Evolutionary conservation across 495 filamentous ascomycete species (phyloP), one percentile per base, ranked within the genome.

Genomic region (Daldinia bambusicola): DNA sequence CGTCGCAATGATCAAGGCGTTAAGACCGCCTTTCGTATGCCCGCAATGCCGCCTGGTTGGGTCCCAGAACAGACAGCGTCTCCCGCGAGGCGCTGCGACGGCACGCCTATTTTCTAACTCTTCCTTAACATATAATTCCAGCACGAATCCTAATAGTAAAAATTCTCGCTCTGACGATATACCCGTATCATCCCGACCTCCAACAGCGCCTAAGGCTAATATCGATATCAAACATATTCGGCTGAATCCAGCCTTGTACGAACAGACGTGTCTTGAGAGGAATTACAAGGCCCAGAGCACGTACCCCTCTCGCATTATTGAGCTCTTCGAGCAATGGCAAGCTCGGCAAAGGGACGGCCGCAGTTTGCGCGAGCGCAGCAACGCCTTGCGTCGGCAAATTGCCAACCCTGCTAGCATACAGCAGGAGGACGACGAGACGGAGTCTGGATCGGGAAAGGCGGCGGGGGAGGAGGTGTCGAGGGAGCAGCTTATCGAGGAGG

Each of bases 191-290:
- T 58, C 56, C 36, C 83, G 87, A 70, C 89, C 91, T 0, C 84
- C 92, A 12, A 91, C 88, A 50, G 95, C 93, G 13, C 95, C 94
- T 6, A 97, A 93, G 74, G 86, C 91, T 7, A 84, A 82, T 18
- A 85, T 94, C 55, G 90, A 98, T 79, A 83, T 97, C 78, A 97
- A 92, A 77, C 89, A 94, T 80, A 97, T 99, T 79, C 93, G 93
- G 57, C 85, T 91, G 61, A 91, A 95, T 78, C 86, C 88, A 43
- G 86, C 89, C 30, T 84, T 95, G 48, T 91, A 98, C 83, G 81
- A 88, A 65, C 83, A 91, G 63, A 99, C 96, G 77, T 96, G 92
- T 77, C 68, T 91, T 61, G 89, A 93, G 57, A 88, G 95, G 58
- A 98, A 97, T 78, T 98, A 97, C 80, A 80, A 86, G 56, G 74